Evolutionary conservation across 768 basidiomycete genomes (phyloP).

Genomic region (Porphyrellus cyaneotinctus): DNA sequence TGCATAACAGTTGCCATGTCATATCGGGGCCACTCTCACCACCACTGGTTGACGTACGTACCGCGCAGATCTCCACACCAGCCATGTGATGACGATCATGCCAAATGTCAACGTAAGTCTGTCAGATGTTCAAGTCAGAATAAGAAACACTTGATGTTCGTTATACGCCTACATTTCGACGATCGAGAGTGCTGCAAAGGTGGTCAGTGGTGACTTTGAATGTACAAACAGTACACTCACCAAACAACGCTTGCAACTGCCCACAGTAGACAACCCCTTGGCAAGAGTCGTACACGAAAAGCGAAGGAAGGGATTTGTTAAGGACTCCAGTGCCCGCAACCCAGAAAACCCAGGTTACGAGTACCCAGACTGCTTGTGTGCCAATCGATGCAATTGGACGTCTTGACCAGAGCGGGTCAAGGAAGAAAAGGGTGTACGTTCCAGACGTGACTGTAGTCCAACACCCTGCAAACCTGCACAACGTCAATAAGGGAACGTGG

Average conservation of each 20-base stretch:
- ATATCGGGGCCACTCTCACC: constrained; percentile 23
- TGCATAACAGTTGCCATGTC: constrained; percentile 5
- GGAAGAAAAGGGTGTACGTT: constrained; percentile 51
- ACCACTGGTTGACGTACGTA: constrained; percentile 31
- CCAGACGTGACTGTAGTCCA: constrained; percentile 58
- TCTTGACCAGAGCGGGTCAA: constrained; percentile 56
- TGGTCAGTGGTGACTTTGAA: constrained; percentile 1
- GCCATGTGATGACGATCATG: constrained; percentile 46
- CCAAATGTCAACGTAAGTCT: constrained; percentile 47
- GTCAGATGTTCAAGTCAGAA: constrained; percentile 9
- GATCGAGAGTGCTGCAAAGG: constrained; percentile 42
- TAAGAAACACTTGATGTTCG: background rate
- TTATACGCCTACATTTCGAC: constrained; percentile 45
- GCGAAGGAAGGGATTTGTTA: constrained; percentile 44
- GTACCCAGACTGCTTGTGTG: constrained; percentile 55
- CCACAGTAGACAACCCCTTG: constrained; percentile 45
- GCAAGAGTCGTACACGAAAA: constrained; percentile 43
- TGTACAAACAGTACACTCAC: constrained; percentile 27
- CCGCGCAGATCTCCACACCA: constrained; percentile 50
- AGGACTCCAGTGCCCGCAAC: constrained; percentile 51
- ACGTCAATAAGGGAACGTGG: constrained; percentile 5
- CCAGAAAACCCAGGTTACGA: constrained; percentile 60
- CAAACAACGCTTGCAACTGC: constrained; percentile 53
- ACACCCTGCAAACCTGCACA: constrained; percentile 49
- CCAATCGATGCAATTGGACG: constrained; percentile 54